Percentiles rank a stretch among this genome's conserved stretches.
Conservation (phyloP, 1,284 basidiomycete genomes). For the Mycena sp. region DNA sequence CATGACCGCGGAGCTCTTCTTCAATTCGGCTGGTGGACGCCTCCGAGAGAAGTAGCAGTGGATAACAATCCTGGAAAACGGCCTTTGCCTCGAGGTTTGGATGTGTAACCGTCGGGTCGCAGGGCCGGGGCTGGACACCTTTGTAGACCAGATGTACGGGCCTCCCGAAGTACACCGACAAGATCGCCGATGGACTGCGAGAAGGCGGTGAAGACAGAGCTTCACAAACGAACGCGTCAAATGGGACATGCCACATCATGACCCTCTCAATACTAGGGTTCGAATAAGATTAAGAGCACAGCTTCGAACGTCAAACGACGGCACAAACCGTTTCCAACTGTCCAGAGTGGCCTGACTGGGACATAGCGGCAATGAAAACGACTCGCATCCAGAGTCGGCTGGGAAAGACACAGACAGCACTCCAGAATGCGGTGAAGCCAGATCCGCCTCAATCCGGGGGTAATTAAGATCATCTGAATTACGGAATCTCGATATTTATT, state of each 20-base stretch:
- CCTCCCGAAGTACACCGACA: constrained; percentile 68
- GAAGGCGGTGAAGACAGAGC: constrained; percentile 36
- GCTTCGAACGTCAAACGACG: background rate
- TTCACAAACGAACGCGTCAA: constrained; percentile 74
- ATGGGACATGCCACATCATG: constrained; percentile 56
- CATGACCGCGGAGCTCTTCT: constrained; percentile 53
- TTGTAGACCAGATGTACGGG: constrained; percentile 73
- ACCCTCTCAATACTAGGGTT: constrained; percentile 60
- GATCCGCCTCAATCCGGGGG: constrained; percentile 62
- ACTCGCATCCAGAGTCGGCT: constrained; percentile 58
- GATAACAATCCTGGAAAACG: constrained; percentile 78
- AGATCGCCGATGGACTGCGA: constrained; percentile 55
- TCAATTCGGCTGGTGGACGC: constrained; percentile 67
- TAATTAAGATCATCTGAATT: constrained; percentile 71
- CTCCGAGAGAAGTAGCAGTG: constrained; percentile 69
- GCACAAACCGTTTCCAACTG: constrained; percentile 66
- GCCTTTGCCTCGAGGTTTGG: constrained; percentile 64
- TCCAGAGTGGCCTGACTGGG: constrained; percentile 59
- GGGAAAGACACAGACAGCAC: constrained; percentile 67
- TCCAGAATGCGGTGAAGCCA: constrained; percentile 55
- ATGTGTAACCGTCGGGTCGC: constrained; percentile 60
- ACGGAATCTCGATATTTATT: background rate
- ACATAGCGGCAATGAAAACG: constrained; percentile 65
- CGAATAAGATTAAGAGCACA: background rate
- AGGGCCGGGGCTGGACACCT: constrained; percentile 63